Evolutionary conservation across 2,329 filamentous ascomycete genomes (phyloP).

Genomic region (Aspergillus quadrilineatus): DNA sequence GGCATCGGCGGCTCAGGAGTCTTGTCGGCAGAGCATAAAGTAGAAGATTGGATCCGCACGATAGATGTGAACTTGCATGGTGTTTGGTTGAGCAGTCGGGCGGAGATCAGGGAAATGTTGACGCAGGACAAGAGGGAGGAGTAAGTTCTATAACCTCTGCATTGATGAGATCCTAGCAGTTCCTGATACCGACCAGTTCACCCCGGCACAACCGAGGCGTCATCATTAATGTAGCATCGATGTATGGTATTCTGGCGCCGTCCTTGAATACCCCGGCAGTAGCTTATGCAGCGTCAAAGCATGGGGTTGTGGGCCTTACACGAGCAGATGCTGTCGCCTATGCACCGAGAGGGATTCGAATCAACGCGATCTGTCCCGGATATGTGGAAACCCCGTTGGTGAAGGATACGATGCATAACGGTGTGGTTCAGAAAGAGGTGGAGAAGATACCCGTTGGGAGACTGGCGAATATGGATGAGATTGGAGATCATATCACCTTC

Average conservation of each 20-base stretch:
- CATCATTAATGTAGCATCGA: slow-evolving; percentile 14
- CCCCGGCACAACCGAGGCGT: slow-evolving; percentile 4
- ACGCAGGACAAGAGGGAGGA: slow-evolving; percentile 13
- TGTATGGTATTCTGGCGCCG: background rate
- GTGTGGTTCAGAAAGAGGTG: slow-evolving; percentile 33
- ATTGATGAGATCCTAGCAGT: background rate
- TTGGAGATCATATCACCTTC: slow-evolving; percentile 53
- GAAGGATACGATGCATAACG: background rate
- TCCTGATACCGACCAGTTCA: background rate
- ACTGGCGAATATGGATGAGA: slow-evolving; percentile 51
- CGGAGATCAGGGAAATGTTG: slow-evolving; percentile 9
- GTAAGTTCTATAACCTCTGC: no score
- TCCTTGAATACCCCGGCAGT: background rate
- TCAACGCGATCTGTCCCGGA: slow-evolving; percentile 62
- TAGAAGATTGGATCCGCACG: slow-evolving; percentile 1
- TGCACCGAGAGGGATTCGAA: slow-evolving; percentile 52
- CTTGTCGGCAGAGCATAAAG: background rate
- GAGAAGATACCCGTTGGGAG: slow-evolving; percentile 48
- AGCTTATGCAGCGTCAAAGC: slow-evolving; percentile 29
- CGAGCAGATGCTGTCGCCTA: slow-evolving; percentile 37
- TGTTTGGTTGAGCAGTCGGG: slow-evolving; percentile 10
- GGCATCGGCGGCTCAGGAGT: background rate
- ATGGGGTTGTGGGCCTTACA: slow-evolving; percentile 27
- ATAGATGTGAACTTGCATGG: slow-evolving; percentile 6
- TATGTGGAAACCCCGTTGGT: slow-evolving; percentile 28